These are phyloP conservation scores for Fusarium sp. DNA, from an alignment of 2,329 filamentous ascomycete species.

Conservation along the genomic window DNA sequence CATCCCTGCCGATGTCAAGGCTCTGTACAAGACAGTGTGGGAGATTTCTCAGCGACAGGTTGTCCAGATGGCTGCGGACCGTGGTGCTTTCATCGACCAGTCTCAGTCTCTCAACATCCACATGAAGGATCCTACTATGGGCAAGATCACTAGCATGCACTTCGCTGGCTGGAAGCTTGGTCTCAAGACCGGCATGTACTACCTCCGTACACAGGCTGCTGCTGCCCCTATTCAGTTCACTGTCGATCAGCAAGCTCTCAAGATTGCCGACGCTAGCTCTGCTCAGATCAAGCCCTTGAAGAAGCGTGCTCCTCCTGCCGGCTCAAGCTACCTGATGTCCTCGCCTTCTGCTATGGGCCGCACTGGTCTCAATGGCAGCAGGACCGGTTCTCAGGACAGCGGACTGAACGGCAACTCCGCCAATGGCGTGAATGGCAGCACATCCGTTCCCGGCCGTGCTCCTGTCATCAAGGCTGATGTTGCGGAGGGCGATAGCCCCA, in stretches of 20 bases:
- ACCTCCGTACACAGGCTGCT: conserved; percentile 96
- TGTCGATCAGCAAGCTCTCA: conserved; percentile 94
- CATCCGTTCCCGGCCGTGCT: conserved; percentile 74
- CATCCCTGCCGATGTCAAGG: conserved; percentile 95
- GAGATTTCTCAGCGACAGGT: conserved; percentile 97
- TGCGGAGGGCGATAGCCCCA: conserved; percentile 82
- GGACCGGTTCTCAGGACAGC: conserved; percentile 60
- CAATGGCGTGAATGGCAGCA: conserved; percentile 67
- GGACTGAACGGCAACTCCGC: conserved; percentile 68
- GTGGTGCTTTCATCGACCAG: conserved; percentile 98
- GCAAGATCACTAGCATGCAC: conserved; percentile 99
- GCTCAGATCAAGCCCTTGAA: conserved; percentile 73
- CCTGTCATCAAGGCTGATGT: conserved; percentile 81
- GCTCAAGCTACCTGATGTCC: conserved; percentile 60
- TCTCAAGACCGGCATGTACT: conserved; percentile 99
- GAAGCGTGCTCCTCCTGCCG: conserved; percentile 74
- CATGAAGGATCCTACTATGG: conserved; percentile 99
- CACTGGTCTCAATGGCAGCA: conserved; percentile 70
- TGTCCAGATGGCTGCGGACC: conserved; percentile 97
- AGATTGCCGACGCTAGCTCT: conserved; percentile 84
- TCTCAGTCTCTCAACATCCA: conserved; percentile 99
- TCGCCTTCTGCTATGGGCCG: conserved; percentile 73
- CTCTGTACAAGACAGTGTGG: conserved; percentile 99
- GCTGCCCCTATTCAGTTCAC: conserved; percentile 99
- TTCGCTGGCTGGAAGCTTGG: conserved; percentile 99